Conservation (phyloP, 176 grass and related monocot genomes). For the Zoysia pacifica region DNA sequence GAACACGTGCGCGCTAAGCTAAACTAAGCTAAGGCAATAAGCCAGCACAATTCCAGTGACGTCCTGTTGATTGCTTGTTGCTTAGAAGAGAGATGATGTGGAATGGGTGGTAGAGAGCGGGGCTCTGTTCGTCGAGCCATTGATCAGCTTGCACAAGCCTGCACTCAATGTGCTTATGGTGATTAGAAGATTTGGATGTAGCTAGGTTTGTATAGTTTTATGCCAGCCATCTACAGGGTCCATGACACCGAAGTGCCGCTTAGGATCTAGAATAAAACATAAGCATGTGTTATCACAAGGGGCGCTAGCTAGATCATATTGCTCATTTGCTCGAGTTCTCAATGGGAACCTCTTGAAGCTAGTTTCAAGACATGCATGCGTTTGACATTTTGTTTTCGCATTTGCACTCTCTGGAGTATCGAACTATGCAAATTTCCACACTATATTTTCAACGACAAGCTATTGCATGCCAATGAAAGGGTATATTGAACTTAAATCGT, state of each 20-base stretch:
- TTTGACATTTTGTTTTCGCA: no score
- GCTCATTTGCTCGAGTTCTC: background rate
- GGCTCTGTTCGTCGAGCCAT: background rate
- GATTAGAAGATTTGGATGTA: background rate
- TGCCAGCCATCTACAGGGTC: conserved; percentile 1
- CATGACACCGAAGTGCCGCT: background rate
- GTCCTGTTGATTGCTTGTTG: background rate
- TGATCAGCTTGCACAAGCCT: conserved; percentile 19
- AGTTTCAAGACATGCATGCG: no score
- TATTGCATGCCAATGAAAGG: no score
- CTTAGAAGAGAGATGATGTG: background rate
- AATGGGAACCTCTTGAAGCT: no score
- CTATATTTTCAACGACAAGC: no score
- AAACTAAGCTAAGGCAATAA: background rate
- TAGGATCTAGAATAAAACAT: background rate
- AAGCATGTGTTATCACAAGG: background rate
- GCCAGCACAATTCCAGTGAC: background rate
- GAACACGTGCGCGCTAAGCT: background rate
- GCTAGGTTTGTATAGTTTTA: background rate
- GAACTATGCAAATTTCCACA: no score
- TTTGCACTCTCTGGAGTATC: no score
- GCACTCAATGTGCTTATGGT: conserved; percentile 34
- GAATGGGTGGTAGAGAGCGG: background rate
- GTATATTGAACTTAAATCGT: no score
- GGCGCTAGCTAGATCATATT: background rate